phyloP scores from a whole-genome alignment of 2,329 filamentous ascomycete species.

The Trichophyton benhamiae region DNA sequence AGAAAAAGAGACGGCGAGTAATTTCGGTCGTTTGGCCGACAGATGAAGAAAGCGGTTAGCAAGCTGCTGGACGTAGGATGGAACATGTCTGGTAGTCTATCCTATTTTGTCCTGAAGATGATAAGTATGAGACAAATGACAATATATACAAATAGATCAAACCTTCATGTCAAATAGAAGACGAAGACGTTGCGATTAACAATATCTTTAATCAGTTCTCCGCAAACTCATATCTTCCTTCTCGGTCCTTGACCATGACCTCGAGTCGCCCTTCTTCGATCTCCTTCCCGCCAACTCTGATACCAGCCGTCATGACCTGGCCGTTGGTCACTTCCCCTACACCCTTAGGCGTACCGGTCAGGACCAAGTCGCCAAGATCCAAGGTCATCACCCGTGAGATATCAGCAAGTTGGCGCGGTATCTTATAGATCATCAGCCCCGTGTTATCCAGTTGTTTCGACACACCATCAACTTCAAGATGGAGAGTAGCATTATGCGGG shows the following conservation, averaged over 20 bases:
- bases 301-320: slow-evolving; percentile 73
- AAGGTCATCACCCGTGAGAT: slow-evolving; percentile 93
- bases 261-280: slow-evolving; percentile 74
- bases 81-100: neutral
- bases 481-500: slow-evolving; percentile 79
- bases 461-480: slow-evolving; percentile 69
- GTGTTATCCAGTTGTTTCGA: slow-evolving; percentile 75
- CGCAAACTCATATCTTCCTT: slow-evolving; percentile 61
- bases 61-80: slow-evolving; percentile 7
- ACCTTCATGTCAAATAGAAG: neutral
- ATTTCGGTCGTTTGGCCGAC: slow-evolving; percentile 21
- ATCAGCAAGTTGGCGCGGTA: slow-evolving; percentile 76
- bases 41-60: slow-evolving; percentile 16
- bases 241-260: slow-evolving; percentile 67
- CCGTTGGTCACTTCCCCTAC: slow-evolving; percentile 77
- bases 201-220: slow-evolving; percentile 37
- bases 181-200: neutral
- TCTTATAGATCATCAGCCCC: slow-evolving; percentile 85
- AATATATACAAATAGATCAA: neutral
- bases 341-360: slow-evolving; percentile 96
- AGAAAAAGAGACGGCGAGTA: slow-evolving; percentile 16
- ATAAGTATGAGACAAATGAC: neutral
- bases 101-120: neutral
- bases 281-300: slow-evolving; percentile 69
- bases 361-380: slow-evolving; percentile 77